These are phyloP conservation scores for Exophiala lecanii-corni DNA, from an alignment of 2,329 filamentous ascomycete genomes.

Conservation along the genomic window DNA sequence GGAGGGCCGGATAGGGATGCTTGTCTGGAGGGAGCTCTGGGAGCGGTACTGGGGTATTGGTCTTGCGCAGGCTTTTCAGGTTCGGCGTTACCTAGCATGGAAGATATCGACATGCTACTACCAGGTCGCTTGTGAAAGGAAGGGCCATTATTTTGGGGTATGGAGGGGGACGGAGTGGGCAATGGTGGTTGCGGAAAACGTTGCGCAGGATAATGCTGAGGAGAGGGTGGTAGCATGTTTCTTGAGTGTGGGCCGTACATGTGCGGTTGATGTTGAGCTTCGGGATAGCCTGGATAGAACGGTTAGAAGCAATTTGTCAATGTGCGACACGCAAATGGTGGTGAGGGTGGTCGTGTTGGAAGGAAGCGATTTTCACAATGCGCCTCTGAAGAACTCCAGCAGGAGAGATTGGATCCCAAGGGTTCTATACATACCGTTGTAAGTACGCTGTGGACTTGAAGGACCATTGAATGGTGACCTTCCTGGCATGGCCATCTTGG, in stretches of 20 bases:
- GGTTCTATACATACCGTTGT: constrained; percentile 17
- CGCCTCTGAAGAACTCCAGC: no score
- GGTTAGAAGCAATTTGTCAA: constrained; percentile 5
- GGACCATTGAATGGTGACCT: constrained; percentile 25
- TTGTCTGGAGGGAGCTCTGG: constrained; percentile 29
- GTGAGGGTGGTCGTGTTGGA: background rate
- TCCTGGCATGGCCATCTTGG: constrained; percentile 25
- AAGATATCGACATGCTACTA: constrained; percentile 70
- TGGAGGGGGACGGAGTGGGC: constrained; percentile 9
- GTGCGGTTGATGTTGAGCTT: constrained; percentile 16
- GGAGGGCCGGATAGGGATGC: constrained; percentile 32
- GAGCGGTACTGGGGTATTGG: constrained; percentile 33
- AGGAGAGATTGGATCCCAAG: no score
- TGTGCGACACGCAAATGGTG: background rate
- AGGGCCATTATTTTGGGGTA: constrained; percentile 10
- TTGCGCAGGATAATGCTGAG: constrained; percentile 19
- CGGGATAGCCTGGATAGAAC: constrained; percentile 19
- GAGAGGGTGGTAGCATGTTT: constrained; percentile 24
- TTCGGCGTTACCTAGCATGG: constrained; percentile 57
- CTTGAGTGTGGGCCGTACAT: constrained; percentile 23
- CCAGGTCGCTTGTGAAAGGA: constrained; percentile 41
- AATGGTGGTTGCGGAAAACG: constrained; percentile 19
- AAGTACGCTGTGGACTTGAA: constrained; percentile 22
- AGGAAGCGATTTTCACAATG: no score
- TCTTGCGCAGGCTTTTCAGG: constrained; percentile 40